Percentiles rank a stretch among this genome's conserved stretches.
Evolutionary conservation across 768 basidiomycete genomes (phyloP).

Genomic region (Tylopilus plumbeoviolaceoides): DNA sequence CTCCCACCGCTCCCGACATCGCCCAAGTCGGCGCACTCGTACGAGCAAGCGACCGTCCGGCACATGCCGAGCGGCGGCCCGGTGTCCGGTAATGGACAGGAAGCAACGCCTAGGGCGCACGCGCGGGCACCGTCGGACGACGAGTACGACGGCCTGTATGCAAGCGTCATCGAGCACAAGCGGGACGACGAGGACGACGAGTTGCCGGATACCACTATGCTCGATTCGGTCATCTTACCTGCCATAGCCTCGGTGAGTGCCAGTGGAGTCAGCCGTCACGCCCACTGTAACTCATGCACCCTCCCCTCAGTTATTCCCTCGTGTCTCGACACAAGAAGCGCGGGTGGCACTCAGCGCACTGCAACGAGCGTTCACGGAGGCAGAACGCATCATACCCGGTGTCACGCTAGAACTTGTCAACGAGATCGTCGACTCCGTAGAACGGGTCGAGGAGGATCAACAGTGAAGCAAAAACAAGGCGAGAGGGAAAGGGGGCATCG

Average conservation of each 20-base stretch:
- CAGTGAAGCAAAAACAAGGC: slow-evolving; percentile 8
- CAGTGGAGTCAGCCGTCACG: not conserved
- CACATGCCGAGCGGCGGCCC: slow-evolving; percentile 40
- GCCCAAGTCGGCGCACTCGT: slow-evolving; percentile 34
- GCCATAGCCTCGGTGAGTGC: slow-evolving; percentile 87
- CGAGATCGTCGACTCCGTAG: slow-evolving; percentile 91
- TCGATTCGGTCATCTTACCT: slow-evolving; percentile 92
- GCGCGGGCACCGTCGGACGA: slow-evolving; percentile 57
- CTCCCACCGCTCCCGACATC: slow-evolving; percentile 54
- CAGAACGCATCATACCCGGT: slow-evolving; percentile 93
- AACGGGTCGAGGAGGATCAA: slow-evolving; percentile 77
- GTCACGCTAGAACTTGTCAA: slow-evolving; percentile 90
- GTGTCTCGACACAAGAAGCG: slow-evolving; percentile 91
- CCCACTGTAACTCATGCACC: not conserved
- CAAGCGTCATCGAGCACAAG: slow-evolving; percentile 34
- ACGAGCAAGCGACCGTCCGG: slow-evolving; percentile 67
- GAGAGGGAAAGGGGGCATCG: not conserved
- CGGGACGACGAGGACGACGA: slow-evolving; percentile 47
- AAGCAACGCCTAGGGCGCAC: slow-evolving; percentile 20
- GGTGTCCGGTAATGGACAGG: slow-evolving; percentile 22
- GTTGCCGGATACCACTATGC: slow-evolving; percentile 82
- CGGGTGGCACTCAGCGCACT: slow-evolving; percentile 80
- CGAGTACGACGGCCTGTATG: slow-evolving; percentile 57
- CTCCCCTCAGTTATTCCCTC: slow-evolving; percentile 70
- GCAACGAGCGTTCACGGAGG: slow-evolving; percentile 90